These are phyloP conservation scores for Suhomyces faveliae DNA, from an alignment of 805 yeast species.

Conservation along the genomic window DNA sequence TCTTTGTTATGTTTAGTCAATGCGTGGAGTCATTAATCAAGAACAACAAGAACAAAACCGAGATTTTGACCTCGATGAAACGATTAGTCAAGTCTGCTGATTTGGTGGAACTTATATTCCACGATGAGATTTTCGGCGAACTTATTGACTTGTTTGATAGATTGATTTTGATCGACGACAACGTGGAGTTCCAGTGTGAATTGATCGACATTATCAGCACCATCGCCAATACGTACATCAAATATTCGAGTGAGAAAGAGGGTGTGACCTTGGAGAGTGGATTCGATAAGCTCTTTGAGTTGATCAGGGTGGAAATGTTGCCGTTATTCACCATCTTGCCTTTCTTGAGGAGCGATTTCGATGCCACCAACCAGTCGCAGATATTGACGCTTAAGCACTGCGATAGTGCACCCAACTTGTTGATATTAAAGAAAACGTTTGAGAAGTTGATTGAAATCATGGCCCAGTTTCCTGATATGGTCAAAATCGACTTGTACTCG, in stretches of 20 bases:
- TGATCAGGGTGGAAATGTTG: conserved; percentile 65
- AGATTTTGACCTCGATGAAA: conserved; percentile 46
- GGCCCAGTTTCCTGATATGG: conserved; percentile 61
- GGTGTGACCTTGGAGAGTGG: conserved; percentile 36
- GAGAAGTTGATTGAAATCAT: conserved; percentile 60
- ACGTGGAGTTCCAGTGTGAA: conserved; percentile 57
- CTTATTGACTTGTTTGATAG: conserved; percentile 74
- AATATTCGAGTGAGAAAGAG: conserved; percentile 21
- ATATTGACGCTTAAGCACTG: conserved; percentile 27
- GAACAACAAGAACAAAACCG: conserved; percentile 42
- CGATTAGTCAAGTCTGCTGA: conserved; percentile 56
- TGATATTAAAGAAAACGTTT: conserved; percentile 49
- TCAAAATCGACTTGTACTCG: conserved; percentile 67
- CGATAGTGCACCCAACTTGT: conserved; percentile 37
- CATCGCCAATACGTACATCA: conserved; percentile 27
- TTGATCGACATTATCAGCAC: conserved; percentile 37
- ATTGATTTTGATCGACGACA: conserved; percentile 58
- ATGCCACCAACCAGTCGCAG: conserved; percentile 25
- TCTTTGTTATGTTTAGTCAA: conserved; percentile 78
- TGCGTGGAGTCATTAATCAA: conserved; percentile 71
- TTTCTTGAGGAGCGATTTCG: conserved; percentile 48
- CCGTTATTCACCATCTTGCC: conserved; percentile 63
- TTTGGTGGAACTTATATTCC: conserved; percentile 58
- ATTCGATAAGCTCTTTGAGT: conserved; percentile 80
- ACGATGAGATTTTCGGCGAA: conserved; percentile 71